Conservation (phyloP, 2,329 filamentous ascomycete genomes). For the Juglanconis sp. region DNA sequence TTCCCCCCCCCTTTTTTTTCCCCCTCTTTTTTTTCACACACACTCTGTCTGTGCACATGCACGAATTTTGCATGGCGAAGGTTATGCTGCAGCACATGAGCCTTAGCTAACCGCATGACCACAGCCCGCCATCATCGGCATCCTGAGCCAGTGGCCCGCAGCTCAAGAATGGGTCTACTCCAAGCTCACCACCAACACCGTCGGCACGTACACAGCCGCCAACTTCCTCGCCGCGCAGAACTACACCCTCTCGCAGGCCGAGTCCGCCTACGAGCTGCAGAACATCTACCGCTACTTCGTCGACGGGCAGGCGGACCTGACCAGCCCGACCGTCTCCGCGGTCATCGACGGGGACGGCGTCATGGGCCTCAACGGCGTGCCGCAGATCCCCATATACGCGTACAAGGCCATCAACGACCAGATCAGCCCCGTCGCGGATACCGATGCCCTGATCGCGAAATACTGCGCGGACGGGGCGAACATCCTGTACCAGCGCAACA, state of each 20-base stretch:
- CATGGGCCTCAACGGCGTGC: constrained; percentile 37
- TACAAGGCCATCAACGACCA: constrained; percentile 46
- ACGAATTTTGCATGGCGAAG: no score
- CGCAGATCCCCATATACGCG: constrained; percentile 42
- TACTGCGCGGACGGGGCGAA: constrained; percentile 40
- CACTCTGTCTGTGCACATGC: no score
- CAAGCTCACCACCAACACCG: constrained; percentile 26
- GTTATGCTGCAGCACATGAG: constrained; percentile 9
- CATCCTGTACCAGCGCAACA: constrained; percentile 43
- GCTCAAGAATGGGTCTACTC: constrained; percentile 24
- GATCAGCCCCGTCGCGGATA: constrained; percentile 37
- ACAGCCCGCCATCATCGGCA: constrained; percentile 25
- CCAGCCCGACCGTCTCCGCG: constrained; percentile 21
- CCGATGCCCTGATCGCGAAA: constrained; percentile 34
- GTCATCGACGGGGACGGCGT: constrained; percentile 30
- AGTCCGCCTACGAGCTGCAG: constrained; percentile 29
- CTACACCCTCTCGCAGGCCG: constrained; percentile 26
- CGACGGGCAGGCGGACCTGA: constrained; percentile 28
- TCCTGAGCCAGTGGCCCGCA: constrained; percentile 32
- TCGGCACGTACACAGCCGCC: constrained; percentile 31
- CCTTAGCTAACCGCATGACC: constrained; percentile 25
- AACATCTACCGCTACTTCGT: constrained; percentile 41
- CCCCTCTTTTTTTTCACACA: background rate
- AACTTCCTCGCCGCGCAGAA: constrained; percentile 29
- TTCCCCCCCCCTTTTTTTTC: background rate